Evolutionary conservation across 1,284 basidiomycete genomes (phyloP).

Genomic region (Irpex sp.): DNA sequence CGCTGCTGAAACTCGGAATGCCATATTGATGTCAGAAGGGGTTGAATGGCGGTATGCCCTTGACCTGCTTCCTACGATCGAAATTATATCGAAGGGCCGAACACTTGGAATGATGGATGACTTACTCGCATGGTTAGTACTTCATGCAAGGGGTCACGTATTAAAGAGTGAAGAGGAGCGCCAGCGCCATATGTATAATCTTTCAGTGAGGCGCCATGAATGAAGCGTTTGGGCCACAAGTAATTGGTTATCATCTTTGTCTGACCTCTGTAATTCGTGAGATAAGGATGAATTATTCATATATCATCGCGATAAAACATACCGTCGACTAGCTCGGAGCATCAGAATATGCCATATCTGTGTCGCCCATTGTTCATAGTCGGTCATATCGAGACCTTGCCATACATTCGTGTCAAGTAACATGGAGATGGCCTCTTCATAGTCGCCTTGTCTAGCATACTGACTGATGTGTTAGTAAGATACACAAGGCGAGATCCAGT

Average conservation of each 20-base stretch:
- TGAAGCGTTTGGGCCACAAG: constrained; percentile 56
- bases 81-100: neutral
- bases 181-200: constrained; percentile 46
- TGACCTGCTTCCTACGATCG: constrained; percentile 44
- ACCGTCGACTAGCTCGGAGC: constrained; percentile 67
- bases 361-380: constrained; percentile 66
- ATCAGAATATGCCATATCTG: constrained; percentile 75
- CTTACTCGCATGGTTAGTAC: constrained; percentile 61
- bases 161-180: constrained; percentile 38
- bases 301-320: constrained; percentile 9
- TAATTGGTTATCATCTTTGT: constrained; percentile 59
- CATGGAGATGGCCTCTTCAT: constrained; percentile 55
- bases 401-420: constrained; percentile 69
- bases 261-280: constrained; percentile 45
- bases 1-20: constrained; percentile 74
- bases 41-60: constrained; percentile 56
- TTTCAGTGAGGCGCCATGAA: constrained; percentile 44
- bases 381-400: constrained; percentile 57
- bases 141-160: constrained; percentile 59
- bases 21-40: constrained; percentile 69
- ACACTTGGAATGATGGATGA: neutral
- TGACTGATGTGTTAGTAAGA: constrained; percentile 24
- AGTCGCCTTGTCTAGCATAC: constrained; percentile 67
- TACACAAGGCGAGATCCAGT: neutral
- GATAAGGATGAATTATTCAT: neutral